Evolutionary conservation across 352 stramenopile genomes (phyloP).

Genomic region (Phytopythium mirpurense): DNA sequence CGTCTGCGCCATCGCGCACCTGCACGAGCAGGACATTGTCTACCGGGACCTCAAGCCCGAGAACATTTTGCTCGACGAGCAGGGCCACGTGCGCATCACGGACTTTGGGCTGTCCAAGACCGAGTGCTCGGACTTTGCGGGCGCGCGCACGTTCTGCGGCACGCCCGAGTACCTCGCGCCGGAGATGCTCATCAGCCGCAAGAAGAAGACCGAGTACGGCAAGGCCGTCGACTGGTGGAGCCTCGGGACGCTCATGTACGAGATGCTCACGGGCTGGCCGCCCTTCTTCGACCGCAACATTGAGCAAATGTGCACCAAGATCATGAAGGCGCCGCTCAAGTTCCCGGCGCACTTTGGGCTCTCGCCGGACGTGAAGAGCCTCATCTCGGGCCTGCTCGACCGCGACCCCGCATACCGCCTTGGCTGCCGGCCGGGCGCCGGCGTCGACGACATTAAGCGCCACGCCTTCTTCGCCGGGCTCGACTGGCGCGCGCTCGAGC

Average conservation of each 20-base stretch:
- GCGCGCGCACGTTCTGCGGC: constrained; percentile 86
- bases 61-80: constrained; percentile 92
- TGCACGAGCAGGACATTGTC: constrained; percentile 91
- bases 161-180: constrained; percentile 86
- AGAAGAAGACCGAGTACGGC: constrained; percentile 88
- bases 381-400: constrained; percentile 74
- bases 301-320: constrained; percentile 89
- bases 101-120: constrained; percentile 94
- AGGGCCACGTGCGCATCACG: constrained; percentile 89
- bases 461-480: constrained; percentile 81
- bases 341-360: constrained; percentile 83
- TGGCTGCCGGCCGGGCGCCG: constrained; percentile 56
- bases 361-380: constrained; percentile 65
- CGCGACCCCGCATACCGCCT: constrained; percentile 65
- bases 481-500: constrained; percentile 71
- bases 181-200: constrained; percentile 87
- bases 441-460: constrained; percentile 69
- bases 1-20: constrained; percentile 76
- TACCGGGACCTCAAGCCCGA: constrained; percentile 92
- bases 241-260: constrained; percentile 91
- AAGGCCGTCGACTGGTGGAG: constrained; percentile 94
- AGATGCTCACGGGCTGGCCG: constrained; percentile 93
- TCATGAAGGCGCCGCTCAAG: constrained; percentile 85
- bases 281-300: constrained; percentile 92
- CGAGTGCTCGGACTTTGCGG: constrained; percentile 65